These are phyloP conservation scores for Plasmodium blacklocki DNA, from an alignment of 169 alveolate genomes.

Conservation along the genomic window DNA sequence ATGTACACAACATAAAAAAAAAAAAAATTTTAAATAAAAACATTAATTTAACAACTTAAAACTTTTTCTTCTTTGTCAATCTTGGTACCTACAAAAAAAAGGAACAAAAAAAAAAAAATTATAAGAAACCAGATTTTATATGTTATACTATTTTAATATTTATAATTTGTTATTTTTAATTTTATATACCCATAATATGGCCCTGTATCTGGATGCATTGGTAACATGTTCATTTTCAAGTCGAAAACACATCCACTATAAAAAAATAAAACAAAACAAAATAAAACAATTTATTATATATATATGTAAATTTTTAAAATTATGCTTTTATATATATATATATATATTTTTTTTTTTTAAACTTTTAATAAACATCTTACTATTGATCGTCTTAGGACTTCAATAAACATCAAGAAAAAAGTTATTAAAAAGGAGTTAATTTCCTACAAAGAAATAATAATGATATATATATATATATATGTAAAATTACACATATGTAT, in stretches of 20 bases:
- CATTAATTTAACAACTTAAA: slow-evolving; percentile 4
- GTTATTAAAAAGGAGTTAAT: slow-evolving; percentile 44
- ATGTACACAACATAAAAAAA: too few species aligned
- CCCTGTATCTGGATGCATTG: slow-evolving; percentile 88
- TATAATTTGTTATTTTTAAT: slow-evolving; percentile 74
- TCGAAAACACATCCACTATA: slow-evolving; percentile 88
- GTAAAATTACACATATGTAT: not conserved
- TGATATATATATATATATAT: not conserved
- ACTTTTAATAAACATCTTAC: slow-evolving; percentile 3
- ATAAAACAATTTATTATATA: not conserved
- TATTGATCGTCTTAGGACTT: slow-evolving; percentile 59
- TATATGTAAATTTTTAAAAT: not conserved
- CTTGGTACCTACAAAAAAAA: slow-evolving; percentile 36
- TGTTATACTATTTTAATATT: slow-evolving; percentile 3
- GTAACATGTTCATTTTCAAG: slow-evolving; percentile 90
- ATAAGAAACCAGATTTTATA: not conserved
- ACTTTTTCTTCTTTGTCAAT: slow-evolving; percentile 35
- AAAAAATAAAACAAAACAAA: not conserved
- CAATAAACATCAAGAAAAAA: slow-evolving; percentile 61
- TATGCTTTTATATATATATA: too few species aligned
- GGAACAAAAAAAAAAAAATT: not conserved
- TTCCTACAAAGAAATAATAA: slow-evolving; percentile 33
- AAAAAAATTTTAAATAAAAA: not conserved
- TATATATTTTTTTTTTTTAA: too few species aligned
- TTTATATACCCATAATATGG: slow-evolving; percentile 88